Percentiles rank a stretch among this genome's conserved stretches.
phyloP scores from a whole-genome alignment of 768 basidiomycete species.

The Rhodocollybia butyracea region DNA sequence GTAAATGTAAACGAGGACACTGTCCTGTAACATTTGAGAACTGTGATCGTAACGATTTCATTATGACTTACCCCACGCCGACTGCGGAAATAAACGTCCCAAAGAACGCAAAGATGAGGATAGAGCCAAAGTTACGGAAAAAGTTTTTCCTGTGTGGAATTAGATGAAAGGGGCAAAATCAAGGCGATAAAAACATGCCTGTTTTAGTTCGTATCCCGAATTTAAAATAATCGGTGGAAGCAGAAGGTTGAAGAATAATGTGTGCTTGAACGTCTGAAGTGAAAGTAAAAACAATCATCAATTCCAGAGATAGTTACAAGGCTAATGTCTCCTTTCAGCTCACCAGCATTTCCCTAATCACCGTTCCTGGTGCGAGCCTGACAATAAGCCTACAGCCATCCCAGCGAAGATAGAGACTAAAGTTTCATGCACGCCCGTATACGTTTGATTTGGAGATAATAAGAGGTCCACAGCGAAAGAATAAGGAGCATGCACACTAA shows the following conservation, averaged over 20 bases:
- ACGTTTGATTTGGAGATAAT: constrained; percentile 95
- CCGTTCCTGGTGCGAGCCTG: constrained; percentile 84
- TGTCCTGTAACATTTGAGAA: constrained; percentile 54
- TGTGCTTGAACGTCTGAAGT: constrained; percentile 88
- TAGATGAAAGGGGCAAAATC: not conserved
- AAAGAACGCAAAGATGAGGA: constrained; percentile 87
- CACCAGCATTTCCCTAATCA: constrained; percentile 98
- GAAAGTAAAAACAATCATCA: not conserved
- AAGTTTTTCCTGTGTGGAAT: constrained; percentile 80
- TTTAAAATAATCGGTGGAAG: constrained; percentile 97
- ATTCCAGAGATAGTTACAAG: not conserved
- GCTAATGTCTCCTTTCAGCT: constrained; percentile 32
- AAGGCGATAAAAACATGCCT: constrained; percentile 45
- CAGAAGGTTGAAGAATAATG: constrained; percentile 96
- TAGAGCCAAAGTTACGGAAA: constrained; percentile 97
- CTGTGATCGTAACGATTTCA: not conserved
- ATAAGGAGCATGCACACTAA: constrained; percentile 91
- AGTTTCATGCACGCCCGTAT: constrained; percentile 95
- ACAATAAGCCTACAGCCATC: constrained; percentile 95
- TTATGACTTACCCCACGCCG: constrained; percentile 80
- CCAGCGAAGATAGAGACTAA: constrained; percentile 93
- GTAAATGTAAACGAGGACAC: constrained; percentile 91
- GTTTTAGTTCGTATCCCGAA: constrained; percentile 96
- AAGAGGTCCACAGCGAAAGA: constrained; percentile 92
- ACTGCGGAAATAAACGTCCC: constrained; percentile 97